Evolutionary conservation across 176 grass and related monocot species (phyloP).

Genomic region (Zea luxurians): DNA sequence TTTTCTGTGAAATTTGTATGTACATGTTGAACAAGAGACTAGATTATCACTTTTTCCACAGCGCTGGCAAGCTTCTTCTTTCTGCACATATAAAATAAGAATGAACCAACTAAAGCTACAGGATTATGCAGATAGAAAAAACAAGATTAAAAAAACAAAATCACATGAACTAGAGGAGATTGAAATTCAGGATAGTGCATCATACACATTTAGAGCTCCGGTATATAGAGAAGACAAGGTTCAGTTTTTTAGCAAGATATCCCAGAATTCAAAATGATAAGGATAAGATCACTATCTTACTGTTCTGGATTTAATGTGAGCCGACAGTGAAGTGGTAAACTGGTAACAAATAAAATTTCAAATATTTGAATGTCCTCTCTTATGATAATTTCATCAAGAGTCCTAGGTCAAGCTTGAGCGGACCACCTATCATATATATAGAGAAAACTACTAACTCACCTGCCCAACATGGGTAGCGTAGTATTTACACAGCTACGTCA

Average conservation of each 20-base stretch:
- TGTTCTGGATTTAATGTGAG: not conserved
- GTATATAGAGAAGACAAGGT: conserved; percentile 14
- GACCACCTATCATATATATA: not conserved
- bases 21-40: conserved; percentile 84
- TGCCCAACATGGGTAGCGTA: not conserved
- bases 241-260: conserved; percentile 17
- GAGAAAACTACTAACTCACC: not conserved
- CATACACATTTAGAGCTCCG: conserved; percentile 11
- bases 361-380: not conserved
- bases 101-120: conserved; percentile 25
- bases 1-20: conserved; percentile 86
- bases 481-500: conserved; percentile 8
- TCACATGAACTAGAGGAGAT: conserved; percentile 16
- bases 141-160: conserved; percentile 15
- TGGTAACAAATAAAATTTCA: not conserved
- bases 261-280: conserved; percentile 1
- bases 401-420: conserved; percentile 21
- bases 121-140: conserved; percentile 22
- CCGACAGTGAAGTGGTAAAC: not conserved
- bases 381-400: conserved; percentile 5
- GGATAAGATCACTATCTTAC: not conserved
- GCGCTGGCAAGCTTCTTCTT: conserved; percentile 86
- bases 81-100: conserved; percentile 56
- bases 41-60: conserved; percentile 74
- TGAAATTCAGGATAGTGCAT: not conserved